Evolutionary conservation across 768 basidiomycete species (phyloP), one percentile per base, ranked within the genome.

Genomic region (Auriscalpium microsporum): DNA sequence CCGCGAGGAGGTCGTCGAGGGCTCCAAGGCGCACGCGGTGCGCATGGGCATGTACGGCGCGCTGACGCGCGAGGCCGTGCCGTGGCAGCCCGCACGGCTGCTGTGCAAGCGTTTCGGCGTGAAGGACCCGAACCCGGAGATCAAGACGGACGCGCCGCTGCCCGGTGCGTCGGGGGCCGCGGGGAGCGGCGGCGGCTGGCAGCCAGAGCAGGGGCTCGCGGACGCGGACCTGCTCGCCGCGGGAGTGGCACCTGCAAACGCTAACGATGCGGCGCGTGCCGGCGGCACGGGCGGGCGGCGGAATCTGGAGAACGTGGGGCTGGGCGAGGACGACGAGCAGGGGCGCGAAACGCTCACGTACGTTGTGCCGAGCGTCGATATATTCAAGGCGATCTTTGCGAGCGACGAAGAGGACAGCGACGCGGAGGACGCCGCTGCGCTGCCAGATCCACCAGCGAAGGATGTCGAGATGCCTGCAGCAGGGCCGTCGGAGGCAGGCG

Each of bases 361-460:
- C 68, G 76, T 89, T 62, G 79, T 88, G 40, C 95, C 96, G 2
- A 74, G 84, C 7, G 90, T 93, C 79, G 88, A 93, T 64, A 83
- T 98, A 45, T 99, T 98, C 77, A 96, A 95, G 67, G 94, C 95
- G 3, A 97, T 99, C 57, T 99, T 99, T 67, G 94, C 93, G 10
- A 93, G 90, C 69, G 91, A 92, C 57, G 90, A 92, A 60, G 68
- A n/a, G 59, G 61, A 57, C 19, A 16, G 33, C 53, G 54, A 52
- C 52, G 56, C 50, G 51, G 8, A 52, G 35, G 53, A 16, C 47
- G 50, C 36, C 7, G 50, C 50, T 13, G 51, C 48, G 16, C 48
- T 48, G 21, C 44, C 50, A n/a, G 45, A 11, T 28, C 28, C 28
- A 5, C 28, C 28, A 28, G 28, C 28, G 28, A 28, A 28, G 7